Percentiles rank a stretch among this genome's conserved stretches.
These are phyloP conservation scores for Fusarium subglutinans DNA, from an alignment of 2,329 filamentous ascomycete genomes.

Conservation along the genomic window DNA sequence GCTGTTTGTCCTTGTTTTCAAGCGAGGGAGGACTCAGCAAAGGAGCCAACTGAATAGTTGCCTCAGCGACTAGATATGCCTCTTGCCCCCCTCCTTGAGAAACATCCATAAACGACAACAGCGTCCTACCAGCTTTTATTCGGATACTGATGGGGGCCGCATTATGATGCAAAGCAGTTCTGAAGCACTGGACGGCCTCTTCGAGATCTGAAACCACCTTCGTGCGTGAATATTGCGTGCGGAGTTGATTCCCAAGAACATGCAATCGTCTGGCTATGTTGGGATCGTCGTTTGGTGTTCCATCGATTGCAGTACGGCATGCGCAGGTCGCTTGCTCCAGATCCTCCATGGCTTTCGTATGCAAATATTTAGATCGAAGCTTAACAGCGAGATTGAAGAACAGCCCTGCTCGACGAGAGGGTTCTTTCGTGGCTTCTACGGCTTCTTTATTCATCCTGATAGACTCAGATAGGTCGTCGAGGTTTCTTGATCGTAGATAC, in stretches of 20 bases:
- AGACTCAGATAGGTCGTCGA: neutral
- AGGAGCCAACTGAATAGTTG: neutral
- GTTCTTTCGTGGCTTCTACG: fast-evolving
- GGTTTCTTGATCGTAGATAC: neutral
- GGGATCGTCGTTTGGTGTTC: neutral
- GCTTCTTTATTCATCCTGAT: neutral
- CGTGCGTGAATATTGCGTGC: neutral
- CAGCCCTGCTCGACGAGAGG: fast-evolving
- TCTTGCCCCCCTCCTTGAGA: neutral
- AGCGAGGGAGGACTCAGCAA: neutral
- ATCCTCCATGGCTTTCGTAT: neutral
- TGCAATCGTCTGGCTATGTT: neutral
- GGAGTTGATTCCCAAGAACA: neutral
- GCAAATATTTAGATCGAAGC: neutral
- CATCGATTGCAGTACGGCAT: neutral
- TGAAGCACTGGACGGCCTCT: neutral
- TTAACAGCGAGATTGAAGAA: fast-evolving
- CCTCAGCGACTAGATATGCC: neutral
- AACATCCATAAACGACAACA: neutral
- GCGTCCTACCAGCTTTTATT: neutral
- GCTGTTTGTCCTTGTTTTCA: neutral
- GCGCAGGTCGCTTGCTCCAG: fast-evolving
- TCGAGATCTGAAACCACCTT: neutral
- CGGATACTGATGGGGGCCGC: neutral
- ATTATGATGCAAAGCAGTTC: neutral